Base-by-base conservation (phyloP, 345 rosid species). In the Corchorus olitorius region DNA sequence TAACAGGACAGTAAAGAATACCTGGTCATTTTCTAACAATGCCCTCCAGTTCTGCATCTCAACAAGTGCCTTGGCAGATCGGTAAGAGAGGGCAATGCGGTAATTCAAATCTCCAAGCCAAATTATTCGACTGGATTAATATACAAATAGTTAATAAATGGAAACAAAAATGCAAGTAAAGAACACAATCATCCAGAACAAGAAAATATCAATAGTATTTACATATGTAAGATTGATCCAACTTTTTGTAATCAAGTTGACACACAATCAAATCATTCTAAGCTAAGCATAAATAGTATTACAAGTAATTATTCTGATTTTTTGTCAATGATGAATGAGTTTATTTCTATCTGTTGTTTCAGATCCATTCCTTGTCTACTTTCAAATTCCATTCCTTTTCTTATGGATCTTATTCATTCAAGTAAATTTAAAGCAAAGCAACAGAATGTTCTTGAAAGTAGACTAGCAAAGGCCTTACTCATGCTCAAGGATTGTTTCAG, bases 41-140 rank as follows among this genome's bases (percentile, higher is more conserved):
- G 95, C 97, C 67, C 99, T 90, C 99, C 99, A 94, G 84, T 92
- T 94, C 83, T 91, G 97, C 99, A 96, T 96, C 87, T 94, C 97
- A 52, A 96, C 97, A 11, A 96, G 94, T 74, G 99, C 99, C 90
- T 91, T 96, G 4, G 98, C 99, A 45, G 97, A 87, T 75, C 99
- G 99, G 74, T 90, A 92, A 49, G 98, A 87, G 67, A 96, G 89
- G 1, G 98, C 97, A 83, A 96, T 94, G 14, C 99, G 99, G 80
- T 96, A 96, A 80, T 96, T 96, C 81, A 96, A 75, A 80, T 96
- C 99, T 68, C 99, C 99, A 4, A 96, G 97, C 99, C 99, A 96
- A 78, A 96, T 92, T 56, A 96, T 84, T 73, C 97, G 99, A 79
- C 99, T 96, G 66, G 77, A 81, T 77, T 34, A 82, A 59, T 3